Evolutionary conservation across 225 moss, liverwort and hornwort genomes (phyloP).

Genomic region (Thuidium tamariscinum): DNA sequence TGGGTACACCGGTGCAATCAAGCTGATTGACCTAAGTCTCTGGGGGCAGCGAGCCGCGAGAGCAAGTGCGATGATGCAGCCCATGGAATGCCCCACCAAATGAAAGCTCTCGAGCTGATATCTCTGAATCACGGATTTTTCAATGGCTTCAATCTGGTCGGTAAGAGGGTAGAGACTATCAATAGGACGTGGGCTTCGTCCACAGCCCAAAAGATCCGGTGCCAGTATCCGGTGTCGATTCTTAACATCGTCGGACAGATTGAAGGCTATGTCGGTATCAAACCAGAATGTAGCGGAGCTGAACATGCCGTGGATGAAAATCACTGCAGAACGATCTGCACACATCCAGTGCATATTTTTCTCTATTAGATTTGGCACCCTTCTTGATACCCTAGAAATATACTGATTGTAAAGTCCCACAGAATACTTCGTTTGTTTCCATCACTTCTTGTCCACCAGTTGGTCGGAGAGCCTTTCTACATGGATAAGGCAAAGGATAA

Average conservation of each 20-base stretch:
- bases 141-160: slow-evolving; percentile 60
- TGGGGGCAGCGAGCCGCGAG: slow-evolving; percentile 53
- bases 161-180: slow-evolving; percentile 46
- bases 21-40: slow-evolving; percentile 44
- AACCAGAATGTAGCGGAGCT: slow-evolving; percentile 76
- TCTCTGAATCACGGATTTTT: slow-evolving; percentile 40
- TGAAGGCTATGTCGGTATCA: slow-evolving; percentile 29
- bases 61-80: slow-evolving; percentile 41
- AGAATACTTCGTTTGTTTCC: not conserved
- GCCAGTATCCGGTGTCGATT: slow-evolving; percentile 31
- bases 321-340: slow-evolving; percentile 35
- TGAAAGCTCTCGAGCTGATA: slow-evolving; percentile 42
- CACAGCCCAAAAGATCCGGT: slow-evolving; percentile 58
- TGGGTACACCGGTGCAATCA: slow-evolving; percentile 62
- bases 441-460: not conserved
- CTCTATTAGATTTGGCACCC: not conserved
- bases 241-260: slow-evolving; percentile 17
- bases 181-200: slow-evolving; percentile 53
- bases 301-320: slow-evolving; percentile 68
- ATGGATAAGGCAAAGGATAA: not conserved
- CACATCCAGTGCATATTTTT: not conserved
- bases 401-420: not conserved
- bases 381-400: not conserved
- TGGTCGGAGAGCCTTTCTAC: not conserved
- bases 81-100: slow-evolving; percentile 69